Evolutionary conservation across 2,329 filamentous ascomycete genomes (phyloP).

Genomic region (Westerdykella sp.): DNA sequence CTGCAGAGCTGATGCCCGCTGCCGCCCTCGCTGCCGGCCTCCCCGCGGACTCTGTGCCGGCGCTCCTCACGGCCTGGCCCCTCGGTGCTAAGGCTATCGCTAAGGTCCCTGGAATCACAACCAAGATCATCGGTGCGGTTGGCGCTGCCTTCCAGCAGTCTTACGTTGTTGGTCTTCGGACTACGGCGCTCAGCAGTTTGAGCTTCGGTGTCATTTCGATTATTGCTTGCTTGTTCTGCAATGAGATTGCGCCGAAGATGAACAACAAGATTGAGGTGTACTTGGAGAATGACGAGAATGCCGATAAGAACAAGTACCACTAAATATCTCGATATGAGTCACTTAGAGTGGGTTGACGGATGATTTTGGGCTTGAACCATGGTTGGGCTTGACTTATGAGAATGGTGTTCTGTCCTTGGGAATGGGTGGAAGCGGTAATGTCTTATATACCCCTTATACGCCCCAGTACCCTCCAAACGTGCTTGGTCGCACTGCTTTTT

Average conservation of each 20-base stretch:
- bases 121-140: conserved; percentile 12
- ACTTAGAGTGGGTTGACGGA: too few species aligned
- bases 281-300: conserved; percentile 22
- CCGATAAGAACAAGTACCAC: conserved; percentile 22
- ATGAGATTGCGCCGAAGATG: conserved; percentile 22
- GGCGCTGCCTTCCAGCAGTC: conserved; percentile 17
- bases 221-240: conserved; percentile 15
- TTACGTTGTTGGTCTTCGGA: conserved; percentile 14
- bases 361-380: too few species aligned
- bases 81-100: conserved; percentile 11
- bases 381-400: too few species aligned
- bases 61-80: conserved; percentile 11
- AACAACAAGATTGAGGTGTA: conserved; percentile 23
- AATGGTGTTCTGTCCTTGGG: too few species aligned
- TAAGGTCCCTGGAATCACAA: conserved; percentile 12
- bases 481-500: too few species aligned
- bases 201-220: conserved; percentile 15
- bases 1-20: conserved; percentile 10
- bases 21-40: conserved; percentile 15
- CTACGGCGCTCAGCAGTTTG: conserved; percentile 15
- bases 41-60: conserved; percentile 5
- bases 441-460: too few species aligned
- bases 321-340: conserved; percentile 1
- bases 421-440: too few species aligned
- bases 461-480: too few species aligned